Evolutionary conservation across 257 asterid genomes (phyloP).

Genomic region (Ajuga chamaepitys): DNA sequence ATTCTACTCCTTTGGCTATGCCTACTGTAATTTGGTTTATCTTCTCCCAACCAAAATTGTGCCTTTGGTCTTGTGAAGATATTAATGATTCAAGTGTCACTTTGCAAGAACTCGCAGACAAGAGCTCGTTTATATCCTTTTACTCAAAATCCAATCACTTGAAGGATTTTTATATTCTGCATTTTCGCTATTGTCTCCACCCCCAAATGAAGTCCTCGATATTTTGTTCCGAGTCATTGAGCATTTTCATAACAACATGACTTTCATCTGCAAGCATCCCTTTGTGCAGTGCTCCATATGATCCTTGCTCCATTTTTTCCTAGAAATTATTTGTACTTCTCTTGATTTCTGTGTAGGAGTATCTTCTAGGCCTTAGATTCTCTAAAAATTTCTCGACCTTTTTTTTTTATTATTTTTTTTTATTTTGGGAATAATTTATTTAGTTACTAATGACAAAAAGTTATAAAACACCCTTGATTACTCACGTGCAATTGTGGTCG

Average conservation of each 20-base stretch:
- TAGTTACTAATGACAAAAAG: too few relatives aligned
- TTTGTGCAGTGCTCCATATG: constrained; percentile 10
- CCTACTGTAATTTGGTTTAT: constrained; percentile 19
- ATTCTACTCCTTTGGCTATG: constrained; percentile 27
- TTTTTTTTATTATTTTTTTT: constrained; percentile 12
- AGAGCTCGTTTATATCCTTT: constrained; percentile 21
- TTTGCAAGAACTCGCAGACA: constrained; percentile 25
- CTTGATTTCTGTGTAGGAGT: constrained; percentile 25
- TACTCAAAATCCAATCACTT: constrained; percentile 14
- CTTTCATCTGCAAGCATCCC: constrained; percentile 23
- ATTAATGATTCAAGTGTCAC: constrained; percentile 1
- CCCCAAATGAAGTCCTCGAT: constrained; percentile 14
- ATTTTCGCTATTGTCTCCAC: constrained; percentile 19
- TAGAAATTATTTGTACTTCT: constrained; percentile 17
- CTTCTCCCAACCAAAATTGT: constrained; percentile 16
- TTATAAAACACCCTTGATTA: too few relatives aligned
- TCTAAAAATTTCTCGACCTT: constrained; percentile 6
- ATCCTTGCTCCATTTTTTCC: constrained; percentile 15
- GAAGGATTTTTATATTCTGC: constrained; percentile 13
- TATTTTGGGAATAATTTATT: too few relatives aligned
- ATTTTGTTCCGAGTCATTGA: neutral
- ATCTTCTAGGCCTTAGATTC: constrained; percentile 24
- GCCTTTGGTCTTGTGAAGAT: neutral
- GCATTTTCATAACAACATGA: constrained; percentile 12
- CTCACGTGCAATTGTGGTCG: too few relatives aligned